Conservation (phyloP, 768 basidiomycete species). For the Boletus sp. region DNA sequence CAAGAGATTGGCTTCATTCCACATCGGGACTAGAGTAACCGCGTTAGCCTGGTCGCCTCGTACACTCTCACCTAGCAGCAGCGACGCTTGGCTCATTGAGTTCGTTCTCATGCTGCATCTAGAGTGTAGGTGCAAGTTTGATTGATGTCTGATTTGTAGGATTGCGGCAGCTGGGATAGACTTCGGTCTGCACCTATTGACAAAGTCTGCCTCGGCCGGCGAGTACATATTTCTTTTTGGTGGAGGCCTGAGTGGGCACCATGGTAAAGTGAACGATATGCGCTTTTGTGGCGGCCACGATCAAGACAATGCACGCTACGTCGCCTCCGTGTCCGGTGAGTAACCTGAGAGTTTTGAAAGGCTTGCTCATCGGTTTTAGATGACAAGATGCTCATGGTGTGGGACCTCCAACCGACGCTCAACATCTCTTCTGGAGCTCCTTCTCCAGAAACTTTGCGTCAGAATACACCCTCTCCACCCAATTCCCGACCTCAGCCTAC, state of each 20-base stretch:
- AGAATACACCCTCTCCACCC: slow-evolving; percentile 29
- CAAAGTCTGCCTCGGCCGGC: slow-evolving; percentile 44
- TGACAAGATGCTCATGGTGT: slow-evolving; percentile 82
- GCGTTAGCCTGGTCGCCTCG: slow-evolving; percentile 77
- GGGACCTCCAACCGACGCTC: slow-evolving; percentile 69
- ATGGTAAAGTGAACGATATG: slow-evolving; percentile 74
- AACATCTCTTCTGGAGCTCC: slow-evolving; percentile 40
- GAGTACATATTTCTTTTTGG: slow-evolving; percentile 70
- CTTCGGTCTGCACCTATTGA: slow-evolving; percentile 68
- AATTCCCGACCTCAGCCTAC: slow-evolving; percentile 61
- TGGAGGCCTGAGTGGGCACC: slow-evolving; percentile 78
- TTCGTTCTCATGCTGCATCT: slow-evolving; percentile 32
- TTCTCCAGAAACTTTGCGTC: slow-evolving; percentile 31
- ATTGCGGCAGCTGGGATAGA: slow-evolving; percentile 65
- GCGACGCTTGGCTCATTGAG: slow-evolving; percentile 72
- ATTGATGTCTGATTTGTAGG: slow-evolving; percentile 37
- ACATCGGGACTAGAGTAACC: slow-evolving; percentile 67
- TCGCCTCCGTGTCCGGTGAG: slow-evolving; percentile 77
- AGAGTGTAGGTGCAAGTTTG: slow-evolving; percentile 2
- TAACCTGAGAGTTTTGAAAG: neutral
- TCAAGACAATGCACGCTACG: slow-evolving; percentile 64
- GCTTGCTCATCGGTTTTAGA: slow-evolving; percentile 39
- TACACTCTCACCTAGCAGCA: slow-evolving; percentile 60
- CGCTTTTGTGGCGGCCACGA: slow-evolving; percentile 74
- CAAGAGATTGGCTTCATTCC: slow-evolving; percentile 62